A percentile compares a stretch with the other conserved stretches of the same genome.
Conservation (phyloP, 176 grass and related monocot species). For the Avena sativa region DNA sequence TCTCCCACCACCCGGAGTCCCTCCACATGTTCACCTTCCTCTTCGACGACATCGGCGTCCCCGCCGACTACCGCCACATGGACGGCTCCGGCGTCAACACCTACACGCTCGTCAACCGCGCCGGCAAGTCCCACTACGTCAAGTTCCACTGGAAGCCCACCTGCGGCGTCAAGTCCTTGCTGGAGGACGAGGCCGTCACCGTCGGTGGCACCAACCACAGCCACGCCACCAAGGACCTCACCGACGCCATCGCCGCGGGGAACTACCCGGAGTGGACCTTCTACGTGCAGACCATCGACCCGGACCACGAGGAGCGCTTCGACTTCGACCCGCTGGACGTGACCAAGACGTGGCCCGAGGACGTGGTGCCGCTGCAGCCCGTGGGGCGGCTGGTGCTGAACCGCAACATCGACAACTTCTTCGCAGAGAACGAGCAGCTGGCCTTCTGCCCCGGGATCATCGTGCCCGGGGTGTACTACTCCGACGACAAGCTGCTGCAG, state of each 20-base stretch:
- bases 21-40: slow-evolving; percentile 98
- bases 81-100: slow-evolving; percentile 98
- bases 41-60: slow-evolving; percentile 93
- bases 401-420: slow-evolving; percentile 98
- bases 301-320: slow-evolving; percentile 66
- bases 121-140: slow-evolving; percentile 84
- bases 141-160: slow-evolving; percentile 99
- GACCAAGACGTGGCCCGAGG: slow-evolving; percentile 98
- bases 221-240: slow-evolving; percentile 94
- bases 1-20: slow-evolving; percentile 96
- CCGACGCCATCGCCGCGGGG: slow-evolving; percentile 78
- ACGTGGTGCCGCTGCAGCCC: slow-evolving; percentile 85
- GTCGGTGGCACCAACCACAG: slow-evolving; percentile 94
- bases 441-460: slow-evolving; percentile 84
- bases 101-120: slow-evolving; percentile 79
- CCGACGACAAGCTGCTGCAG: slow-evolving; percentile 98
- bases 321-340: slow-evolving; percentile 98
- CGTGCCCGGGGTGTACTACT: slow-evolving; percentile 93
- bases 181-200: slow-evolving; percentile 82
- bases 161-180: slow-evolving; percentile 76
- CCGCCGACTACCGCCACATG: slow-evolving; percentile 98
- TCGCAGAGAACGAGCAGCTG: slow-evolving; percentile 97
- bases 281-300: slow-evolving; percentile 84
- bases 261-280: slow-evolving; percentile 97
- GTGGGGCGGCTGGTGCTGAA: slow-evolving; percentile 89